phyloP scores from a whole-genome alignment of 306 rosid genomes.

The cucumber (Cucumis sativus) region DNA sequence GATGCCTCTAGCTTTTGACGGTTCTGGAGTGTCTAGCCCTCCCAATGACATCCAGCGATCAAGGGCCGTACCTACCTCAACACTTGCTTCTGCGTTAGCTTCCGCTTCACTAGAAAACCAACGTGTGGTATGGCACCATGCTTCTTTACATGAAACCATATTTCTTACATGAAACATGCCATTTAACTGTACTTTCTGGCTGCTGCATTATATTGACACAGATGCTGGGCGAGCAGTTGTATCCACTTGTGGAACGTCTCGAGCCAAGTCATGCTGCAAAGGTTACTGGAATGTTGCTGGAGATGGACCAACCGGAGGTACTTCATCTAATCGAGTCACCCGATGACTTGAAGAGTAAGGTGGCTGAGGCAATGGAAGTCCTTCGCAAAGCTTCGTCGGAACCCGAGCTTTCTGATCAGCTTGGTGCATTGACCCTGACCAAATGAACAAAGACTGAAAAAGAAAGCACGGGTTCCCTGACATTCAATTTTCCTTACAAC shows the following conservation, averaged over 20 bases:
- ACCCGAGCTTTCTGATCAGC: slow-evolving; percentile 45
- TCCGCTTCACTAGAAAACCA: slow-evolving; percentile 68
- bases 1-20: slow-evolving; percentile 51
- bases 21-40: slow-evolving; percentile 29
- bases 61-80: slow-evolving; percentile 31
- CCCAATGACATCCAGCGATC: slow-evolving; percentile 34
- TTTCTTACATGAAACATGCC: background rate
- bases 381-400: slow-evolving; percentile 46
- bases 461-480: background rate
- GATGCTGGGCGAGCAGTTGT: slow-evolving; percentile 84
- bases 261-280: slow-evolving; percentile 46
- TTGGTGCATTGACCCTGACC: slow-evolving; percentile 31
- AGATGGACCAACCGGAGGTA: slow-evolving; percentile 95
- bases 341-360: slow-evolving; percentile 63
- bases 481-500: background rate
- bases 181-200: background rate
- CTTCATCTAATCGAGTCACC: slow-evolving; percentile 90
- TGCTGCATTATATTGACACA: slow-evolving; percentile 17
- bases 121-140: slow-evolving; percentile 39
- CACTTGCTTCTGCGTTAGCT: slow-evolving; percentile 76
- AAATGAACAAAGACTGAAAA: slow-evolving; percentile 22
- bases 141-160: background rate
- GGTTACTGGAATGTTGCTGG: slow-evolving; percentile 89
- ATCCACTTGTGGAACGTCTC: slow-evolving; percentile 68
- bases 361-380: slow-evolving; percentile 80